phyloP scores from a whole-genome alignment of 495 filamentous ascomycete species.

The Tuber microsphaerosporum region DNA sequence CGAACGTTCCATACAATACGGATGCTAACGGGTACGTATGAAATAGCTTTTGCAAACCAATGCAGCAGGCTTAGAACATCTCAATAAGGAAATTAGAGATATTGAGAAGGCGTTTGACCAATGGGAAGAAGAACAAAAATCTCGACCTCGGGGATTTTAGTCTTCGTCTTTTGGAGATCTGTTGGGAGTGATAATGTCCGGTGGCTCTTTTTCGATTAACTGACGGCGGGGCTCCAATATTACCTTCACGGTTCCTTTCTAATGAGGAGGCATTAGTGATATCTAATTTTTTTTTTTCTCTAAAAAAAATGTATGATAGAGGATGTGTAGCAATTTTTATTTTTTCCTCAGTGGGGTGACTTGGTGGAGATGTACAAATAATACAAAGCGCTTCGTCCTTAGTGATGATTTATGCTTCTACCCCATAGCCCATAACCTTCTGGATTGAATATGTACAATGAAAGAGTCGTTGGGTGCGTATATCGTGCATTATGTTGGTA shows the following conservation, averaged over 20 bases:
- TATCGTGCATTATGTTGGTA: slow-evolving; percentile 7
- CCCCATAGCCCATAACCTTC: background rate
- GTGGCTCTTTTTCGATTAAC: background rate
- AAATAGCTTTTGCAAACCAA: slow-evolving; percentile 80
- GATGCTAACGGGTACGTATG: slow-evolving; percentile 16
- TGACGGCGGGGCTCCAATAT: background rate
- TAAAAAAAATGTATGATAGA: background rate
- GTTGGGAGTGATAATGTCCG: slow-evolving; percentile 4
- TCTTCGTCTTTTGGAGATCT: slow-evolving; percentile 5
- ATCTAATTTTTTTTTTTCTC: background rate
- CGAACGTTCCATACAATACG: background rate
- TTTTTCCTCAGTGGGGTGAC: background rate
- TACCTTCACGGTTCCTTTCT: background rate
- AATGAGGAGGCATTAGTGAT: background rate
- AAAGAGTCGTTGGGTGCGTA: background rate
- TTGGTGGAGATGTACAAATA: slow-evolving; percentile 6
- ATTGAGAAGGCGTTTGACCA: slow-evolving; percentile 72
- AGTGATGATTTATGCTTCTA: background rate
- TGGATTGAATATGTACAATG: background rate
- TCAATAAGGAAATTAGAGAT: slow-evolving; percentile 72
- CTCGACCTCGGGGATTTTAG: slow-evolving; percentile 32
- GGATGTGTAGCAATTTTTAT: slow-evolving; percentile 4
- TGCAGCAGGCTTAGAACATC: slow-evolving; percentile 73
- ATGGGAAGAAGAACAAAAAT: slow-evolving; percentile 57
- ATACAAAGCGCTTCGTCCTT: background rate